phyloP scores from a whole-genome alignment of 257 asterid species.

The Nicotiana otophora region DNA sequence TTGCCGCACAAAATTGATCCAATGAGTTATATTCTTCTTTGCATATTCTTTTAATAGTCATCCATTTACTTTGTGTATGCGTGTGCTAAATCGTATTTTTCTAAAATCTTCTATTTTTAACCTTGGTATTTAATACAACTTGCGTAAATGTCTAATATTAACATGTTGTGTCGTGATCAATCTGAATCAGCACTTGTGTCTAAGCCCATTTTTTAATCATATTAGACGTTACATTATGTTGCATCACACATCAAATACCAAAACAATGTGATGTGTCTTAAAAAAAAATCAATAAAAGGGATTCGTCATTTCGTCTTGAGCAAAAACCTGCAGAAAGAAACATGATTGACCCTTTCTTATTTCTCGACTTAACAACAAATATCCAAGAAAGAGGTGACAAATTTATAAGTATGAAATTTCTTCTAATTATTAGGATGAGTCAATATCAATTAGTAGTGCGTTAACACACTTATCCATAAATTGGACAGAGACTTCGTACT shows the following conservation, averaged over 20 bases:
- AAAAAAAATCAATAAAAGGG: background rate
- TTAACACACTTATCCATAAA: background rate
- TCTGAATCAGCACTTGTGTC: background rate
- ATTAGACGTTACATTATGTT: background rate
- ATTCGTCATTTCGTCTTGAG: too few relatives aligned
- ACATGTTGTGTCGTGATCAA: background rate
- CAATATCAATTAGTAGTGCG: background rate
- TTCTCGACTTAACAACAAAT: background rate
- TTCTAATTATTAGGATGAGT: background rate
- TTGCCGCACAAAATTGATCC: background rate
- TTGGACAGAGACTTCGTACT: background rate
- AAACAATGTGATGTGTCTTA: background rate
- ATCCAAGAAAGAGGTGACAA: background rate
- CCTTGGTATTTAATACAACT: background rate
- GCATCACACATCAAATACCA: background rate
- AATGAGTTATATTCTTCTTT: background rate
- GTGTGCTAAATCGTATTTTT: background rate
- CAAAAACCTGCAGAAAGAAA: too few relatives aligned
- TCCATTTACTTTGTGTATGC: background rate
- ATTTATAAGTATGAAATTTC: background rate
- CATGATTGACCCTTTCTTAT: background rate
- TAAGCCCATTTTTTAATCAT: background rate
- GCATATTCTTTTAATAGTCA: background rate
- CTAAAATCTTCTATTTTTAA: background rate
- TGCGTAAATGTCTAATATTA: background rate